Base-by-base conservation (phyloP, 306 rosid genomes). In the Corylus avellana region DNA sequence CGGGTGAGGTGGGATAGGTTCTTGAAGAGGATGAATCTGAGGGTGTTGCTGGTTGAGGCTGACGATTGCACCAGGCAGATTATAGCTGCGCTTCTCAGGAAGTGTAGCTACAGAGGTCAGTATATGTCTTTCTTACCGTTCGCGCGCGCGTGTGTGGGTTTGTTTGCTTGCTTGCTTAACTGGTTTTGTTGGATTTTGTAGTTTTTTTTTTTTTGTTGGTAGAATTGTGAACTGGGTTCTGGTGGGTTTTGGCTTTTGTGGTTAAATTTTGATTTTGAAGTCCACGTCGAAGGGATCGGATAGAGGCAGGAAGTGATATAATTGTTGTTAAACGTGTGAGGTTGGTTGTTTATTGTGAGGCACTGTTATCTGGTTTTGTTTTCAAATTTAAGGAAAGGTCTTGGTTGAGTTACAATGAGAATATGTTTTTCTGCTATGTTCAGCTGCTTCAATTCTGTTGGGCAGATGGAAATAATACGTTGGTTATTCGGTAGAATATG, bases 41-140 rank as follows among this genome's bases (percentile, higher is more conserved):
- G 97, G 74, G 97, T 96, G 1, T 79, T 96, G 61, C 82, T 96
- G 76, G 97, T 91, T 44, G 99, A 96, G 81, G 90, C 99, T 4
- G 99, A 96, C 80, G 99, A 96, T 44, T 96, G 94, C 58, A 96
- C 99, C 4, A 86, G 99, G 50, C 99, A 96, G 85, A 91, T 96
- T 82, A 89, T 96, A 11, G 79, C 93, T 11, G 97, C 98, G 27
- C 97, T 96, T 83, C 98, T 96, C 22, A 88, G 98, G 74, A 96
- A 96, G 88, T 96, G 98, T 78, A 84, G 88, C 83, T 96, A 93
- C 82, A 92, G 85, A 91, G 99, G 99, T 96, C 5, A 7, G 84
- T 72, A 39, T 66, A 25, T 14, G n/a, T 51, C 1, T 54, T 22
- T 20, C 44, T 8, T 29, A 13, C 0, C 13, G 48, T 61, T 44